phyloP scores from a whole-genome alignment of 768 basidiomycete genomes.

The Leucogyrophana mollusca region DNA sequence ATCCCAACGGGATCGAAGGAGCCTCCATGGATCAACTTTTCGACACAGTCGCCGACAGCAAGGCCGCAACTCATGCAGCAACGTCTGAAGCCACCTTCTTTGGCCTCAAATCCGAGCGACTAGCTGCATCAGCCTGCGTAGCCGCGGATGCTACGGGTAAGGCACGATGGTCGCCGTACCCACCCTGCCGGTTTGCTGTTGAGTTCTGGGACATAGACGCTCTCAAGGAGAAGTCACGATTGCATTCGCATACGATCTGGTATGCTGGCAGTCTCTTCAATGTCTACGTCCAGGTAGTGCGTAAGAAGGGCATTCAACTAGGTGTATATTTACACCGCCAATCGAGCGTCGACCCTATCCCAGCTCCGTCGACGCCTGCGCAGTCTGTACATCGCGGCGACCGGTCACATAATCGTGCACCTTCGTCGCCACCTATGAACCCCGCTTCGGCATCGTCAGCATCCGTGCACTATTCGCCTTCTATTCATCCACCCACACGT shows the following conservation, averaged over 20 bases:
- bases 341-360: constrained; percentile 75
- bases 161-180: constrained; percentile 62
- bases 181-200: constrained; percentile 82
- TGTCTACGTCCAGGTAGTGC: constrained; percentile 84
- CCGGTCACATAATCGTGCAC: constrained; percentile 26
- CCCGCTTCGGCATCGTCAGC: constrained; percentile 25
- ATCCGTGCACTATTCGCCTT: constrained; percentile 42
- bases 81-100: constrained; percentile 59
- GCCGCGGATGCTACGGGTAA: constrained; percentile 43
- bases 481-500: constrained; percentile 42
- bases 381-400: constrained; percentile 25
- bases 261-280: constrained; percentile 89
- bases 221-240: constrained; percentile 79
- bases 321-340: constrained; percentile 91
- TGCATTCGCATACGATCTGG: constrained; percentile 86
- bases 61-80: constrained; percentile 24
- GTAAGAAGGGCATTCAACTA: constrained; percentile 78
- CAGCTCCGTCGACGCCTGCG: constrained; percentile 61
- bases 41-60: constrained; percentile 27
- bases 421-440: constrained; percentile 29
- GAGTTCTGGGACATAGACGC: constrained; percentile 88
- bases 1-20: constrained; percentile 51
- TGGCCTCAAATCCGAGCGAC: constrained; percentile 51
- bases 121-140: constrained; percentile 40
- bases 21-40: constrained; percentile 74